phyloP scores from a whole-genome alignment of 257 asterid genomes.

The Solanum dulcamara region DNA sequence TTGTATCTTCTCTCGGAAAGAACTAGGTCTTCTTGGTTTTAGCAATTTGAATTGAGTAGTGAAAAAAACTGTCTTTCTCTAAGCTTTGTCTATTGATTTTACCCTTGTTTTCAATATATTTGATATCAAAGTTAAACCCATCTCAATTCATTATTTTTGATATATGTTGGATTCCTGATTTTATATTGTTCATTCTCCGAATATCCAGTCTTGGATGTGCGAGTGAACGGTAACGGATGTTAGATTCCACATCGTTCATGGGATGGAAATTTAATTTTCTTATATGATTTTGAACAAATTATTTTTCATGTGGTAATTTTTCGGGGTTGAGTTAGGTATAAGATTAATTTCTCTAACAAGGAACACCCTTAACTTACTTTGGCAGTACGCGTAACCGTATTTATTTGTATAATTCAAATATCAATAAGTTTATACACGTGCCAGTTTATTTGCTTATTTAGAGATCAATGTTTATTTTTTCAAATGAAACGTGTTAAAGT shows the following conservation, averaged over 20 bases:
- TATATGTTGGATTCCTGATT: no score
- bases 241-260: background rate
- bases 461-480: background rate
- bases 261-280: background rate
- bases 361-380: background rate
- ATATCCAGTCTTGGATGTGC: background rate
- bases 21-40: background rate
- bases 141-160: background rate
- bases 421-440: background rate
- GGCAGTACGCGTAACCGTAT: background rate
- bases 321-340: no score
- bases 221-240: background rate
- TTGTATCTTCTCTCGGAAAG: background rate
- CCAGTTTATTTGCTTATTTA: background rate
- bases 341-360: background rate
- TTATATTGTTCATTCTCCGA: background rate
- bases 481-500: background rate
- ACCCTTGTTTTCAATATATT: background rate
- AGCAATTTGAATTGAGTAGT: background rate
- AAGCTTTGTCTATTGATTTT: no score
- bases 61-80: background rate
- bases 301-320: rapidly evolving
- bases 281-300: no score
- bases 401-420: background rate
- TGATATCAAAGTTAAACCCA: background rate